Base-by-base conservation (phyloP, 495 filamentous ascomycete species). In the Evansstolkia leycettana region DNA sequence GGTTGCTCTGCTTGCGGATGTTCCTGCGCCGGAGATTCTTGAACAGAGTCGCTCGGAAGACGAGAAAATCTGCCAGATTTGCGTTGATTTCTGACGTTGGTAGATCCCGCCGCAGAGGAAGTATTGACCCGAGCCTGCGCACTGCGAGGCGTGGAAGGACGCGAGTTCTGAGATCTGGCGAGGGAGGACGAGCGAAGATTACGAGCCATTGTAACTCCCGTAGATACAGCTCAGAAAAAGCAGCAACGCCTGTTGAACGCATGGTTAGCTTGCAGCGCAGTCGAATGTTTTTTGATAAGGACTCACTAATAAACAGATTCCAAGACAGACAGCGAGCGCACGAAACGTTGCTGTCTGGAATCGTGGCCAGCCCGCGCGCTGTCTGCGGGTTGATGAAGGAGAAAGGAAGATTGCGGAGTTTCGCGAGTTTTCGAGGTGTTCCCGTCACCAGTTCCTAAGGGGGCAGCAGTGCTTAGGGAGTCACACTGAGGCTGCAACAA, bases 281-380 rank as follows among this genome's bases (percentile, higher is more conserved):
- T n/a, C n/a, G 20, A 9, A 23, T 5, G 9, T 9, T 9, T 23
- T 9, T 23, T 4, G 20, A 23, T 5, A 28, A 25, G 27, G 10
- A 48, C 51, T 47, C 33, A 52, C 51, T 37, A 33, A 41, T 38
- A 25, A 17, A 25, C 16, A 39, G 26, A 48, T 38, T 41, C 49
- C 41, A 8, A 41, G 24, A 43, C 38, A 35, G 37, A 46, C 45
- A 45, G 46, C 46, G 34, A 52, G 45, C 42, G 46, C 43, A 48
- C 49, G 40, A 43, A 40, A 45, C 51, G 48, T 48, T 44, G 51
- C 54, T 46, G 51, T 37, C 46, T 41, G 48, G 39, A 49, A 45
- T 51, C 45, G 54, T 52, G 54, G 51, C 43, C 46, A 52, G 45
- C 49, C 51, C 54, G 48, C 51, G 54, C 54, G 51, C 47, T 34